Base-by-base conservation (phyloP, 495 filamentous ascomycete genomes). In the Penicillium fimorum region DNA sequence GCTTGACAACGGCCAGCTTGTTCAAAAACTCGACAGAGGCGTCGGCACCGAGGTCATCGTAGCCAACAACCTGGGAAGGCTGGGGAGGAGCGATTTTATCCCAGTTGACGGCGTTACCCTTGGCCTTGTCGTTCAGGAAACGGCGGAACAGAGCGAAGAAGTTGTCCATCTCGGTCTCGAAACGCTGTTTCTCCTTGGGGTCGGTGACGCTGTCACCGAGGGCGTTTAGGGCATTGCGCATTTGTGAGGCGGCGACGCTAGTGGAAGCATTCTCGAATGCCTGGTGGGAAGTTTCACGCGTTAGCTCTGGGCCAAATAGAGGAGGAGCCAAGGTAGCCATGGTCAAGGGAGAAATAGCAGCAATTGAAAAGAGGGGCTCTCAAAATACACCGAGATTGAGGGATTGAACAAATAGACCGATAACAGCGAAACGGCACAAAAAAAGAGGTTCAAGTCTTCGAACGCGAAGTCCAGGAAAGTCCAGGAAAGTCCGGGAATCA, bases 161-260 rank as follows among this genome's bases (percentile, higher is more conserved):
- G 86, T 99, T 99, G 84, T 99, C 94, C 90, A 96, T 97, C 78
- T 99, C 94, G 13, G 92, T 93, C 78, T 97, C 94, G 75, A 97
- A 99, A 37, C 79, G 77, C 86, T 95, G 88, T 86, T 93, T 97
- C 76, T 90, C 80, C 33, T 78, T 71, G 20, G 85, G 76, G 61
- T 97, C 91, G 64, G 87, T 85, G 71, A 96, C 91, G 12, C 86
- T 89, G 73, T 99, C 93, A 53, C 89, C 81, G 57, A 99, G 88
- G 67, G 87, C 85, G 67, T 96, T 97, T 66, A 99, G 80, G 50
- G 90, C 85, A 81, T 99, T 99, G 69, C 94, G 90, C 94, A 99
- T 99, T 80, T 99, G 94, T 47, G 90, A 92, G 20, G 94, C 94
- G 50, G 94, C 95, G 52, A 99, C 93, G 60, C 89, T 95, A 59